Conservation (phyloP, 202 grass and related monocot genomes). For the Panicum hallii region DNA sequence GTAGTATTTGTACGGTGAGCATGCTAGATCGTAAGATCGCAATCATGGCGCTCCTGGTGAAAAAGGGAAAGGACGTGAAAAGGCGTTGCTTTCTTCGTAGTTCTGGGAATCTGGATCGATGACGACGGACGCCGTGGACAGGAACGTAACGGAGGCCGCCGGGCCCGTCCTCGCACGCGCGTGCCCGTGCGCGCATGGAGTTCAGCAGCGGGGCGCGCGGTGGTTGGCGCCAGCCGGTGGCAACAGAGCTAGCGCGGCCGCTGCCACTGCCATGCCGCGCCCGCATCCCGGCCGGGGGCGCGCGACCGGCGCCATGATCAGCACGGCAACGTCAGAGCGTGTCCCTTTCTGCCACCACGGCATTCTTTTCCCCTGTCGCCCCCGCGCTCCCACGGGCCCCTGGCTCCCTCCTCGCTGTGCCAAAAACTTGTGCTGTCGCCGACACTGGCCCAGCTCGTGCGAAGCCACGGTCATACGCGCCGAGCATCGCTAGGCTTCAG, state of each 20-base stretch:
- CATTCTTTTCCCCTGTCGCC: background rate
- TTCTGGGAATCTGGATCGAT: slow-evolving; percentile 21
- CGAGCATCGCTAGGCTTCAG: background rate
- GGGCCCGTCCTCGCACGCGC: background rate
- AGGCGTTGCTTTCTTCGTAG: background rate
- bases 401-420: background rate
- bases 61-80: slow-evolving; percentile 22
- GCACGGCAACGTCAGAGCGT: slow-evolving; percentile 23
- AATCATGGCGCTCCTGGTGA: slow-evolving; percentile 21
- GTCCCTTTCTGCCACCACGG: background rate
- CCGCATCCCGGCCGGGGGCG: background rate
- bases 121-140: slow-evolving; percentile 3
- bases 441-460: background rate
- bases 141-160: background rate
- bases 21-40: background rate
- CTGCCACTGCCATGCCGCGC: background rate
- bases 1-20: background rate
- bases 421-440: background rate
- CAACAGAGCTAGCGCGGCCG: background rate
- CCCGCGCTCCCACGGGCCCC: background rate
- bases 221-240: background rate
- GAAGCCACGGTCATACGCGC: background rate
- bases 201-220: background rate
- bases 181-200: slow-evolving; percentile 16
- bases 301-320: slow-evolving; percentile 7